These are phyloP conservation scores for Collybiopsis confluens DNA, from an alignment of 768 basidiomycete genomes.

Conservation along the genomic window DNA sequence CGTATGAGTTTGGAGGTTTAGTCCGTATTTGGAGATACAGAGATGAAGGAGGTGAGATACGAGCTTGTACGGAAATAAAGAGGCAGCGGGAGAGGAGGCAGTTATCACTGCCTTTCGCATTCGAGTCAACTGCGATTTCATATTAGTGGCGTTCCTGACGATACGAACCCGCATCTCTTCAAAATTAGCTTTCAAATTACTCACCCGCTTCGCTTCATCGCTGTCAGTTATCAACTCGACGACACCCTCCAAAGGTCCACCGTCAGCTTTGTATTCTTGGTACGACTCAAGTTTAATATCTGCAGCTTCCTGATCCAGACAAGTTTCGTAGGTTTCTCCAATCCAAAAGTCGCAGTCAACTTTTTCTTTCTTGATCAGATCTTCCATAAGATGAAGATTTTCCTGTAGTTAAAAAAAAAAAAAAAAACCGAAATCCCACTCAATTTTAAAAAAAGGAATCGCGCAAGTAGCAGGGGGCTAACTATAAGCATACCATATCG, in stretches of 20 bases:
- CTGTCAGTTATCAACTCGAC: slow-evolving; percentile 14
- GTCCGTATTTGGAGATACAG: slow-evolving; percentile 16
- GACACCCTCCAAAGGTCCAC: slow-evolving; percentile 16
- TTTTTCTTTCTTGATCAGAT: slow-evolving; percentile 12
- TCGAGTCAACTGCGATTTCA: slow-evolving; percentile 18
- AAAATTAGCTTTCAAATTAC: neutral
- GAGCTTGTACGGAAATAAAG: slow-evolving; percentile 15
- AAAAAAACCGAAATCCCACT: too few species aligned
- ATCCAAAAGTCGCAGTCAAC: slow-evolving; percentile 21
- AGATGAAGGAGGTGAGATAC: slow-evolving; percentile 10
- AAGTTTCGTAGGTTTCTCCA: slow-evolving; percentile 19
- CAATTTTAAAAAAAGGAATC: too few species aligned
- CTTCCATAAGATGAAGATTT: slow-evolving; percentile 13
- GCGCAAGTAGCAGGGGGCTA: too few species aligned
- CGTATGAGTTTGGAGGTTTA: slow-evolving; percentile 41
- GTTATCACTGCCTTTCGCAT: slow-evolving; percentile 29
- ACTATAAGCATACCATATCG: slow-evolving; percentile 11
- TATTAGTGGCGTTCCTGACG: neutral
- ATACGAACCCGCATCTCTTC: neutral
- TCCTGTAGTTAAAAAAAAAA: slow-evolving; percentile 1
- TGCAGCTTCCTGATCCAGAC: slow-evolving; percentile 13
- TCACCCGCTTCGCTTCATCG: slow-evolving; percentile 11
- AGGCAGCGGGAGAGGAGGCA: slow-evolving; percentile 21
- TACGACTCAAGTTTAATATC: slow-evolving; percentile 1
- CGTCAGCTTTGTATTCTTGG: slow-evolving; percentile 14